A percentile compares a stretch with the other conserved stretches of the same genome.
These are phyloP conservation scores for Phylloporus sp. DNA, from an alignment of 768 basidiomycete species.

Conservation along the genomic window DNA sequence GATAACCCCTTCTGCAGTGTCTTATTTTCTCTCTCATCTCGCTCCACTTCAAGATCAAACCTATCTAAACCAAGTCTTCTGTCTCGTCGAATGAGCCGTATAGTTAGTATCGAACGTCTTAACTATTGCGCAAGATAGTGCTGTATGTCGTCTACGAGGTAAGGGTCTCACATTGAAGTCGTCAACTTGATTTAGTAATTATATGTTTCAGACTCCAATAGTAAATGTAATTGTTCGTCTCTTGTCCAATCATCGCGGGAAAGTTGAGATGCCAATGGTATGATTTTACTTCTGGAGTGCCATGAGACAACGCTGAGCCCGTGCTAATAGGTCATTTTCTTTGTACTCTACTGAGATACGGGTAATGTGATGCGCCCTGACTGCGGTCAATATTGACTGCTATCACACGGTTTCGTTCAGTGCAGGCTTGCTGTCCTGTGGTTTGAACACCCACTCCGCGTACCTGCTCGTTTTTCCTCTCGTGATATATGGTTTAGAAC, in stretches of 20 bases:
- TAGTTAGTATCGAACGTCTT: slow-evolving; percentile 6
- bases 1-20: slow-evolving; percentile 52
- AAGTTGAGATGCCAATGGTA: slow-evolving; percentile 3
- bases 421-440: background rate
- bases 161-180: background rate
- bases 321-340: background rate
- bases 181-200: background rate
- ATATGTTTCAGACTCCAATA: slow-evolving; percentile 10
- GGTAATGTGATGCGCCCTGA: background rate
- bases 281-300: background rate
- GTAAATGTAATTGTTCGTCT: slow-evolving; percentile 6
- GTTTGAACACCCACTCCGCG: background rate
- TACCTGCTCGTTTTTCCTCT: no score
- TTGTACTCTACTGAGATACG: background rate
- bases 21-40: slow-evolving; percentile 97
- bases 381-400: background rate
- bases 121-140: slow-evolving; percentile 24
- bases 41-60: slow-evolving; percentile 99
- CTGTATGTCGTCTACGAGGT: slow-evolving; percentile 21
- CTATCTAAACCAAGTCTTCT: slow-evolving; percentile 53
- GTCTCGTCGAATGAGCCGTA: slow-evolving; percentile 2
- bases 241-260: background rate
- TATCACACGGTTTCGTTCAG: background rate
- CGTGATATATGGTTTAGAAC: no score
- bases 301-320: background rate